These are phyloP conservation scores for Austropuccinia psidii DNA, from an alignment of 1,284 basidiomycete species.

Conservation along the genomic window DNA sequence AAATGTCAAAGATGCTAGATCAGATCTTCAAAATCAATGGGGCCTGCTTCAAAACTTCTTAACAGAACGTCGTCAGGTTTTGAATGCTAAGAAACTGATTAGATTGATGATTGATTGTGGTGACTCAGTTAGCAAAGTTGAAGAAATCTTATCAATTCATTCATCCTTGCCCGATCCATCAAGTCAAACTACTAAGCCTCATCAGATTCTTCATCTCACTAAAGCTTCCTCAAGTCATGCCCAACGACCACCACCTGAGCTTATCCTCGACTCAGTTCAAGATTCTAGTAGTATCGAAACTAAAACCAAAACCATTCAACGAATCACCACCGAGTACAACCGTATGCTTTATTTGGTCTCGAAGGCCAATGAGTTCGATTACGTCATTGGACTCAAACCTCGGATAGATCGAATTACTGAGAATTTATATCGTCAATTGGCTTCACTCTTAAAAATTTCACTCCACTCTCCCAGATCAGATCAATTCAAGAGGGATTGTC, in stretches of 20 bases:
- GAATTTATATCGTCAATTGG: constrained; percentile 18
- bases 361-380: constrained; percentile 15
- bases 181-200: neutral
- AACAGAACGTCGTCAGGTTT: constrained; percentile 23
- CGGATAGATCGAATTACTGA: constrained; percentile 28
- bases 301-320: constrained; percentile 12
- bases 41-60: constrained; percentile 6
- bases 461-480: constrained; percentile 15
- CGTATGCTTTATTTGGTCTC: constrained; percentile 32
- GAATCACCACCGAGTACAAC: constrained; percentile 25
- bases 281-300: constrained; percentile 2
- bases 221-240: neutral
- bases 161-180: neutral
- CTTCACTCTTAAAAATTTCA: constrained; percentile 5
- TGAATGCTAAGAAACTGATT: constrained; percentile 28
- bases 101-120: constrained; percentile 32
- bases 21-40: neutral
- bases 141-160: constrained; percentile 28
- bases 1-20: neutral
- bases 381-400: constrained; percentile 12
- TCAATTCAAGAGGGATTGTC: neutral
- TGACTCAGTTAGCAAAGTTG: constrained; percentile 24
- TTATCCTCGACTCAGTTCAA: constrained; percentile 9
- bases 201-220: neutral
- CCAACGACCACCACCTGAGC: neutral